Conservation (phyloP, 2,329 filamentous ascomycete species). For the Rhynchosporium secalis region DNA sequence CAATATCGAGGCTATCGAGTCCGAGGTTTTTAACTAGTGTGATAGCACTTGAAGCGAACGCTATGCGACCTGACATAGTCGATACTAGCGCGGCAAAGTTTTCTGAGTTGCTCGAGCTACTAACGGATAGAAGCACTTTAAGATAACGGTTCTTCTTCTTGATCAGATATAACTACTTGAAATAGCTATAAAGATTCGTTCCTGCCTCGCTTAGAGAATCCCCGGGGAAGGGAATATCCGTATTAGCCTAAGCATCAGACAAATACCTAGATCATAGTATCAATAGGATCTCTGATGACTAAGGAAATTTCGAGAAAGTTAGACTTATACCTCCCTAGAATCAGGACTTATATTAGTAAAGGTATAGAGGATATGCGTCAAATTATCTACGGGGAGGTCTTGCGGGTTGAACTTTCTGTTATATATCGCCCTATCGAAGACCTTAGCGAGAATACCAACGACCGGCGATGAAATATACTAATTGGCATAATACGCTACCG, state of each 20-base stretch:
- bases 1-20: not conserved
- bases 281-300: not conserved
- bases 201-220: not conserved
- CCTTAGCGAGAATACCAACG: not conserved
- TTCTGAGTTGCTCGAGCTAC: not conserved
- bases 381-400: not conserved
- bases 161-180: slow-evolving; percentile 1
- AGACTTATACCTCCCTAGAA: not conserved
- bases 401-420: slow-evolving; percentile 3
- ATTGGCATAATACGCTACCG: not conserved
- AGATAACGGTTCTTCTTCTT: not conserved
- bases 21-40: no score
- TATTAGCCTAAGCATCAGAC: not conserved
- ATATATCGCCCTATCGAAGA: not conserved
- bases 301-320: not conserved
- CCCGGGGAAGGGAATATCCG: not conserved
- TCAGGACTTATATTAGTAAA: not conserved
- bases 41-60: no score
- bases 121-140: not conserved
- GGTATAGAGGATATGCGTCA: not conserved
- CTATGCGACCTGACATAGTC: not conserved
- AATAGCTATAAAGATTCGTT: not conserved
- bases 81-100: not conserved
- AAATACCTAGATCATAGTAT: not conserved
- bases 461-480: not conserved